Base-by-base conservation (phyloP, 192 early-diverging fungal genomes). In the Nowakowskiella sp. region DNA sequence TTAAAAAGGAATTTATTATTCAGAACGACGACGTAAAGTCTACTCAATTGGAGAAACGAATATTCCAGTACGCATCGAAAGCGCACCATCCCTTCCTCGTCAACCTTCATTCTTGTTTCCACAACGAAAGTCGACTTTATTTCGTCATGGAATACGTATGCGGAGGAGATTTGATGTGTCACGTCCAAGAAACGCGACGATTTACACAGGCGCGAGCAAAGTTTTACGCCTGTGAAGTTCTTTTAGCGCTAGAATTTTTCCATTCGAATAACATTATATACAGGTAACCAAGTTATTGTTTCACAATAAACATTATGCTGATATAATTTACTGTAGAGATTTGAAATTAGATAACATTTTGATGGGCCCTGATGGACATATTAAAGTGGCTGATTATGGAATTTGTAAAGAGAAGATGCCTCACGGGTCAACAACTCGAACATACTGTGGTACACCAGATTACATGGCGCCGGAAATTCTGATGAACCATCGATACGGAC, bases 61-160 rank as follows among this genome's bases (percentile, higher is more conserved):
- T 90, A 9, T 79, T 89, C 62, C 77, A 81, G 52, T 74, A 82
- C 9, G 89, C 88, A 56, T 87, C 86, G 71, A 67, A 74, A 57
- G 86, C 83, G 53, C 81, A 71, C 4, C 88, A 88, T 54, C 88
- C 89, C 26, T 91, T 91, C 77, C 63, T 91, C 42, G 74, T 90
- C 47, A 82, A 83, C 4, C 64, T 91, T 47, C 87, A 91, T 60
- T 89, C 88, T 23, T 86, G 85, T 64, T 89, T 88, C 76, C 86
- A 89, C 60, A 85, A 82, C 0, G 77, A 85, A 32, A 85, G 80
- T 32, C 76, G 87, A 52, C 78, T 91, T 27, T 91, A 88, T 64
- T 90, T 91, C 62, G 88, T 89, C 10, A 89, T 88, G 84, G 89
- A 91, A 49, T 91, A 90, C 60, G 84, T 89, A 43, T 81, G 77